Evolutionary conservation across 257 asterid genomes (phyloP).

Genomic region (Penstemon barbatus): DNA sequence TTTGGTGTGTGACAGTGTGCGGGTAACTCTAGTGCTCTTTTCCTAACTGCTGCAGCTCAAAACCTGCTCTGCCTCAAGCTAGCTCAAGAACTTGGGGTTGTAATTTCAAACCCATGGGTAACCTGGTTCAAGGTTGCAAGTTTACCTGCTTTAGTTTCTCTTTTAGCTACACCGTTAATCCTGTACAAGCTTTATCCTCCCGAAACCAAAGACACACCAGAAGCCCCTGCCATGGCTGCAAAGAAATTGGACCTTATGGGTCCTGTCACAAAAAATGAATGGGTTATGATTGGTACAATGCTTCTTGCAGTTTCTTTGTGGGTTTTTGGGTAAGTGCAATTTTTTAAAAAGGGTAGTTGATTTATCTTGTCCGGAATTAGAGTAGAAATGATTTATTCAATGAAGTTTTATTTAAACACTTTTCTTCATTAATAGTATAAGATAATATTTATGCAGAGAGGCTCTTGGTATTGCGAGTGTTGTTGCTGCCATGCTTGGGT

Average conservation of each 20-base stretch:
- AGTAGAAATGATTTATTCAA: not conserved
- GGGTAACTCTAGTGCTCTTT: slow-evolving; percentile 97
- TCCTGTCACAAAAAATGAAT: slow-evolving; percentile 79
- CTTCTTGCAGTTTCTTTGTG: slow-evolving; percentile 95
- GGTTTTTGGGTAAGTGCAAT: slow-evolving; percentile 80
- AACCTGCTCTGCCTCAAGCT: slow-evolving; percentile 91
- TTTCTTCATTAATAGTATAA: slow-evolving; percentile 12
- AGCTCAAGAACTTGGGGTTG: slow-evolving; percentile 96
- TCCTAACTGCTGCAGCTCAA: slow-evolving; percentile 99
- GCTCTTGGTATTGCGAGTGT: slow-evolving; percentile 88
- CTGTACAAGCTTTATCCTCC: slow-evolving; percentile 92
- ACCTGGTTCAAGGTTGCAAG: slow-evolving; percentile 97
- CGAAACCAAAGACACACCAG: slow-evolving; percentile 92
- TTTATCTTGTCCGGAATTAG: not conserved
- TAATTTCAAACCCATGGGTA: slow-evolving; percentile 81
- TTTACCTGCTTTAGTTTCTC: slow-evolving; percentile 80
- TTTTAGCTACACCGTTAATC: slow-evolving; percentile 74
- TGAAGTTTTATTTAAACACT: not conserved
- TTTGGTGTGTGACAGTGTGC: slow-evolving; percentile 69
- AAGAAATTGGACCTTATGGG: slow-evolving; percentile 80
- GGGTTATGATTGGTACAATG: slow-evolving; percentile 93
- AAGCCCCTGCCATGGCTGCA: slow-evolving; percentile 92
- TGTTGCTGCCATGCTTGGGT: slow-evolving; percentile 96
- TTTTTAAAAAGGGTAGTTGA: not conserved
- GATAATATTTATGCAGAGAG: slow-evolving; percentile 55